Evolutionary conservation across 2,329 filamentous ascomycete genomes (phyloP).

Genomic region (Metarhizium album): DNA sequence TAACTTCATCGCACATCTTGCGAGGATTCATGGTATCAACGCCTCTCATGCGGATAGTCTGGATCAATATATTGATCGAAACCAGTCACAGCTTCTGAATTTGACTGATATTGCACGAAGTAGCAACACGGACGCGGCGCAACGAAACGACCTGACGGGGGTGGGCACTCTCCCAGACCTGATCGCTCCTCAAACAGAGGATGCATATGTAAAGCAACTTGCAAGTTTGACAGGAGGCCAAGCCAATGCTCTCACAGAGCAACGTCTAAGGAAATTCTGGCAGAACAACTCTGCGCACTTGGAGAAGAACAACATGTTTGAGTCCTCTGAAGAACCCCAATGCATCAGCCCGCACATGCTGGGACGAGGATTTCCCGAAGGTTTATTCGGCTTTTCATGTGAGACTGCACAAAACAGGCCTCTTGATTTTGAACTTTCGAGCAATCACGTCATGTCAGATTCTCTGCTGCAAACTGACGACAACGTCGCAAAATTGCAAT

Average conservation of each 20-base stretch:
- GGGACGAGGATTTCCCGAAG: not conserved
- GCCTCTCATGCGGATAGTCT: constrained; percentile 29
- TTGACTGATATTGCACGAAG: constrained; percentile 1
- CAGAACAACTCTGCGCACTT: constrained; percentile 1
- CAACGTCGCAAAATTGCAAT: not conserved
- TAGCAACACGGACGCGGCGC: not conserved
- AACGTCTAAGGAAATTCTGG: not conserved
- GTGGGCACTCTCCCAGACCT: constrained; percentile 3
- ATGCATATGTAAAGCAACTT: not conserved
- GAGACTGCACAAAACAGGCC: not conserved
- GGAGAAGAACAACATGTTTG: constrained; percentile 1
- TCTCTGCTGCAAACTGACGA: not conserved
- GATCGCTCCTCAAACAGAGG: not conserved
- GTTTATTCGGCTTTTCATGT: not conserved
- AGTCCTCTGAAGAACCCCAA: not conserved
- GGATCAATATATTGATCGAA: constrained; percentile 18
- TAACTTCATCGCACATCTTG: constrained; percentile 76
- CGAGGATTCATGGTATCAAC: constrained; percentile 47
- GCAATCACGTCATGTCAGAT: not conserved
- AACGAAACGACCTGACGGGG: constrained; percentile 6
- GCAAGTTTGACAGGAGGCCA: not conserved
- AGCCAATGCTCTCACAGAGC: not conserved
- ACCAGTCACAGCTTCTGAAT: constrained; percentile 8
- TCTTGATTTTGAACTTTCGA: not conserved
- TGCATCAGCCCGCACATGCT: not conserved